A percentile compares a stretch with the other conserved stretches of the same genome.
These are phyloP conservation scores for Xenoacremonium recifei DNA, from an alignment of 2,329 filamentous ascomycete species.

Conservation along the genomic window DNA sequence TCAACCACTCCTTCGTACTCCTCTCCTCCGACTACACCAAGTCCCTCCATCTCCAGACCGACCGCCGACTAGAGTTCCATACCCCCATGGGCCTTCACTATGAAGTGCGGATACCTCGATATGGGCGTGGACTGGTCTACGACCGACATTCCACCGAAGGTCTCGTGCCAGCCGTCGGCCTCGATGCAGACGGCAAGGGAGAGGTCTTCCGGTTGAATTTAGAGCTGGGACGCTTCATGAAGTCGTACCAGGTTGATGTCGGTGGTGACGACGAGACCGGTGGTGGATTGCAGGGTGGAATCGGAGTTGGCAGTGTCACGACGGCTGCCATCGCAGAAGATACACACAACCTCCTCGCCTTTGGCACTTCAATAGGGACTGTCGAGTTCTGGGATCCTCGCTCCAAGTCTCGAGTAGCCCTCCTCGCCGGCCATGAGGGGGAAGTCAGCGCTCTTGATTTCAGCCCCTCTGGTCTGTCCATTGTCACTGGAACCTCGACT, in stretches of 20 bases:
- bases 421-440: conserved; percentile 66
- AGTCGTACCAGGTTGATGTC: conserved; percentile 87
- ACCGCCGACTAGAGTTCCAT: conserved; percentile 90
- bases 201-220: conserved; percentile 93
- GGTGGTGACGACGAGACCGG: conserved; percentile 72
- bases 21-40: conserved; percentile 92
- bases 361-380: conserved; percentile 92
- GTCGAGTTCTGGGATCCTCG: conserved; percentile 96
- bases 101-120: conserved; percentile 83
- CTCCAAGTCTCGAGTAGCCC: conserved; percentile 75
- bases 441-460: conserved; percentile 89
- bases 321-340: conserved; percentile 82
- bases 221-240: conserved; percentile 91
- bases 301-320: conserved; percentile 83
- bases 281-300: conserved; percentile 80
- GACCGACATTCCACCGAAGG: conserved; percentile 81
- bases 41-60: conserved; percentile 87
- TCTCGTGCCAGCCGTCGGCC: conserved; percentile 81
- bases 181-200: conserved; percentile 81
- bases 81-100: conserved; percentile 87
- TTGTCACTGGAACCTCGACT: conserved; percentile 83
- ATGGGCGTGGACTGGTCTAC: conserved; percentile 87
- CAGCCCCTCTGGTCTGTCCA: conserved; percentile 75
- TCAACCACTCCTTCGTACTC: conserved; percentile 89
- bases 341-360: conserved; percentile 86